Conservation (phyloP, 208 protist species). For the Acanthamoeba castellanii region DNA sequence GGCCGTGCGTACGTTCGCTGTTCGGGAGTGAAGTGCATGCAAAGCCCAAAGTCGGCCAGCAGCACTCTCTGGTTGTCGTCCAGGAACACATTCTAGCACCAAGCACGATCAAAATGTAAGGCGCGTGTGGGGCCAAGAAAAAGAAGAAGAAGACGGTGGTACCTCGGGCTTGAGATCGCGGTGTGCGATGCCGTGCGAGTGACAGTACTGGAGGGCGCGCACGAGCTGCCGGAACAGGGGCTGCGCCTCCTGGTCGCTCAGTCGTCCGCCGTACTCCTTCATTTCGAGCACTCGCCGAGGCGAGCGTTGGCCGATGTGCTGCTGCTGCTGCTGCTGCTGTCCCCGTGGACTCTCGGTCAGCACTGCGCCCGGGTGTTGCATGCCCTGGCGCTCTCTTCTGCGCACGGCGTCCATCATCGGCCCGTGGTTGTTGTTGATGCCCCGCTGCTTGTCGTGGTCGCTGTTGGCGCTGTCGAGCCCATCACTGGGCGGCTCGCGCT, state of each 20-base stretch:
- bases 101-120: no score
- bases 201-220: not conserved
- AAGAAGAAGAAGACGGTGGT: not conserved
- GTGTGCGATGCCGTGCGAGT: conserved; percentile 11
- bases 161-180: conserved; percentile 43
- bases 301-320: not conserved
- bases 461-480: not conserved
- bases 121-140: not conserved
- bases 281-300: not conserved
- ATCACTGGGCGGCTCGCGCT: not conserved
- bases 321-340: not conserved
- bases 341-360: not conserved
- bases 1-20: not conserved
- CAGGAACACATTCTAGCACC: not conserved
- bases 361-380: not conserved
- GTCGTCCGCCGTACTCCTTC: not conserved
- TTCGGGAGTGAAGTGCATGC: not conserved
- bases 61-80: conserved; percentile 18
- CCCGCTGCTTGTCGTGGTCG: not conserved
- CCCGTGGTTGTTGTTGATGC: not conserved
- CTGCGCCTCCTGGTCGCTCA: conserved; percentile 11
- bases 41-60: conserved; percentile 39
- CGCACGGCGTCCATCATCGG: not conserved
- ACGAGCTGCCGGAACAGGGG: conserved; percentile 35
- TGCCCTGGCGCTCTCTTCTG: not conserved